Conservation (phyloP, 179 eudicot genomes). For the Sideroxylon spinosum region DNA sequence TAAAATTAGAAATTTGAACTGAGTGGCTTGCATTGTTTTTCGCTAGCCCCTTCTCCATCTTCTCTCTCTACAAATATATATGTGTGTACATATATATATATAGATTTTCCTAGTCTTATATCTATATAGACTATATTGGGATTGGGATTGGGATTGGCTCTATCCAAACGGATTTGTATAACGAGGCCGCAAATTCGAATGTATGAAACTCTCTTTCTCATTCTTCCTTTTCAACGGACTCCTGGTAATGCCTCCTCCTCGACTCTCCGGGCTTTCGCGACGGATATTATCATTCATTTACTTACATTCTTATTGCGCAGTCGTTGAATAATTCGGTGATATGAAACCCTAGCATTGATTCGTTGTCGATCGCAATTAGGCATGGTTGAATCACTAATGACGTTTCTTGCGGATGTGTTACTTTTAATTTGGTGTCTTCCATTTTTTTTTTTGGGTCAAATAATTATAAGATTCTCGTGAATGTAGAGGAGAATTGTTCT, state of each 20-base stretch:
- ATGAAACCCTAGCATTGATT: neutral
- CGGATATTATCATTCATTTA: neutral
- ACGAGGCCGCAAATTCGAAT: constrained; percentile 12
- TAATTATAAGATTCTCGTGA: neutral
- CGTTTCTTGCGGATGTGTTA: neutral
- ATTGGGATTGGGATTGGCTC: neutral
- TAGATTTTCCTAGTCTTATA: too few species aligned
- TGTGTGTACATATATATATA: too few species aligned
- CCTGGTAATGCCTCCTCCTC: constrained; percentile 25
- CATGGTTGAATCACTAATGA: neutral
- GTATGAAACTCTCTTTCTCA: neutral
- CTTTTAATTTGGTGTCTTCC: neutral
- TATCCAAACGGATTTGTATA: too few species aligned
- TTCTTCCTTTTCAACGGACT: constrained; percentile 18
- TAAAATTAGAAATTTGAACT: too few species aligned
- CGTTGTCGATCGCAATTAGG: neutral
- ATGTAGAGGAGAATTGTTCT: neutral
- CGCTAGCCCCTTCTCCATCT: too few species aligned
- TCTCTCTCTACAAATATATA: too few species aligned
- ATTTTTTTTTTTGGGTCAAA: neutral
- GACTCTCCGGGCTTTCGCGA: constrained; percentile 7
- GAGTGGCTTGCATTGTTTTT: neutral
- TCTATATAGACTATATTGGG: too few species aligned
- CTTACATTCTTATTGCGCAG: neutral
- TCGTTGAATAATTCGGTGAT: neutral